These are phyloP conservation scores for Neurospora hispaniola DNA, from an alignment of 495 filamentous ascomycete genomes.

Conservation along the genomic window DNA sequence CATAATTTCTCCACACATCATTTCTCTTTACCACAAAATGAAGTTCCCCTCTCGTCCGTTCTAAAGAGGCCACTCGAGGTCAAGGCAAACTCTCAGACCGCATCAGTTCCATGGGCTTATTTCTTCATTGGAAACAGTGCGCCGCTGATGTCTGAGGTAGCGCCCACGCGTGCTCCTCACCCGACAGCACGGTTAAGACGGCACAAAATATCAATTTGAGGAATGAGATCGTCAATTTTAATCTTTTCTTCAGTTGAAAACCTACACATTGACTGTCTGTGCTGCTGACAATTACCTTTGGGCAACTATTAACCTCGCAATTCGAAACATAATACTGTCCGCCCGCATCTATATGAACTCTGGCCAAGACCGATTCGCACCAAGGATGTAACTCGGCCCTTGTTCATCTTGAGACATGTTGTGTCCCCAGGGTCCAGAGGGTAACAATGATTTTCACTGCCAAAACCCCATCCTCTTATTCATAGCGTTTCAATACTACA, in stretches of 20 bases:
- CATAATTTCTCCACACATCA: not conserved
- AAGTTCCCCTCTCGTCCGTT: not conserved
- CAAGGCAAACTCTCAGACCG: not conserved
- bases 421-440: not conserved
- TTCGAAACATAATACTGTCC: not conserved
- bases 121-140: not conserved
- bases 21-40: not conserved
- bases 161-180: not conserved
- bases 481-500: not conserved
- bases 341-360: not conserved
- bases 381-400: not conserved
- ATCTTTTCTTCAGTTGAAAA: not conserved
- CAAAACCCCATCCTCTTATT: not conserved
- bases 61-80: not conserved
- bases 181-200: not conserved
- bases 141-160: not conserved
- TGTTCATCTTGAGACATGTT: not conserved
- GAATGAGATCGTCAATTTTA: not conserved
- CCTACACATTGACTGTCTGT: not conserved
- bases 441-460: not conserved
- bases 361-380: not conserved
- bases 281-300: not conserved
- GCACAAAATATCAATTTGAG: not conserved
- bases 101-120: not conserved
- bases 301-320: not conserved